Evolutionary conservation across 345 rosid genomes (phyloP).

Genomic region (Gossypium longicalyx): DNA sequence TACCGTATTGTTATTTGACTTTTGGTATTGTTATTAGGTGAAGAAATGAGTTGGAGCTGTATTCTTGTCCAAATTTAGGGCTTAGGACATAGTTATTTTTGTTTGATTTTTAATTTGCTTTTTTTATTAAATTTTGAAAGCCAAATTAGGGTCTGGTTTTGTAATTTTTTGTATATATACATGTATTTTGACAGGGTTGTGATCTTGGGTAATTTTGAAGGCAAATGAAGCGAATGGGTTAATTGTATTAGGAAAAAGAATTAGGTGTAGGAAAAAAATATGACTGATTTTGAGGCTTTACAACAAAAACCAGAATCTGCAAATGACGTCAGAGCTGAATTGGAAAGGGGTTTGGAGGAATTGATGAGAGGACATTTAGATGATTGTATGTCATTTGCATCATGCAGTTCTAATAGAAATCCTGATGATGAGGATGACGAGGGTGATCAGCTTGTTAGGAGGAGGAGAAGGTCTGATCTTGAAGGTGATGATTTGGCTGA

Average conservation of each 20-base stretch:
- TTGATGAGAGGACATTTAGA: constrained; percentile 84
- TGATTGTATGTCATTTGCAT: constrained; percentile 78
- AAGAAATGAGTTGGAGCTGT: not conserved
- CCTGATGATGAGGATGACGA: constrained; percentile 74
- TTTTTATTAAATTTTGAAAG: no score
- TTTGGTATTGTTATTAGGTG: not conserved
- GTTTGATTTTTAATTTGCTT: not conserved
- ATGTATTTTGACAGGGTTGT: not conserved
- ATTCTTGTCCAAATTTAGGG: not conserved
- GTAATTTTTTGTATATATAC: not conserved
- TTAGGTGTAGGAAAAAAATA: constrained; percentile 15
- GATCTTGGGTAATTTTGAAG: not conserved
- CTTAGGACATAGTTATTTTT: not conserved
- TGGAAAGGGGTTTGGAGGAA: constrained; percentile 79
- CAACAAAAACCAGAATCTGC: constrained; percentile 80
- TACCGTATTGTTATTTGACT: no score
- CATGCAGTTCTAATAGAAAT: constrained; percentile 70
- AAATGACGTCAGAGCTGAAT: constrained; percentile 48
- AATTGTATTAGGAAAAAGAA: not conserved
- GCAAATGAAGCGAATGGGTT: not conserved
- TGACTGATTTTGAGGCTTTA: constrained; percentile 73
- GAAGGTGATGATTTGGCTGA: constrained; percentile 90
- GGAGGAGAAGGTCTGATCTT: constrained; percentile 83
- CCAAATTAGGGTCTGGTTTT: not conserved
- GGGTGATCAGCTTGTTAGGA: constrained; percentile 71